Evolutionary conservation across 208 protist species (phyloP).

Genomic region (Leishmania lainsoni): DNA sequence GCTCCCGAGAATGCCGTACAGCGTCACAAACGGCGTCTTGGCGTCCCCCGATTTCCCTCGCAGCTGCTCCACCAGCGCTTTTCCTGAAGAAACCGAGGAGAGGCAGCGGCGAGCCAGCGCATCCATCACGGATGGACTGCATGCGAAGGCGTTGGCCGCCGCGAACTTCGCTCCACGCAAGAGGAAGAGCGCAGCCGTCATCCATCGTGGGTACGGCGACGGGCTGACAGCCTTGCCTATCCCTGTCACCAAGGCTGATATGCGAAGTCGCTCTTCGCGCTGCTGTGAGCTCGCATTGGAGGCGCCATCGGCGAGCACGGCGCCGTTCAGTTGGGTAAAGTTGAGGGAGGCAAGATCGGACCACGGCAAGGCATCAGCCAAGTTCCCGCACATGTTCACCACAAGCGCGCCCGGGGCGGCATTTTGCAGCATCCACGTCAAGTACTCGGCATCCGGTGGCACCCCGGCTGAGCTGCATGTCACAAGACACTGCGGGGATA

Average conservation of each 20-base stretch:
- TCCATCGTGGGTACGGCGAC: conserved; percentile 34
- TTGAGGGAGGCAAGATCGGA: conserved; percentile 36
- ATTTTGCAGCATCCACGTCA: conserved; percentile 42
- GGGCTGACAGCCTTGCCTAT: background rate
- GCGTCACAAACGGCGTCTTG: conserved; percentile 37
- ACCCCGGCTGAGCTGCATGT: conserved; percentile 35
- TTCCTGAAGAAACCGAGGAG: conserved; percentile 39
- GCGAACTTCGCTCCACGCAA: conserved; percentile 68
- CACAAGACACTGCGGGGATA: conserved; percentile 39
- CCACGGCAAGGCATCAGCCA: conserved; percentile 43
- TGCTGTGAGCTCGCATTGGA: conserved; percentile 51
- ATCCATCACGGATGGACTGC: conserved; percentile 41
- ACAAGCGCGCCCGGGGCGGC: conserved; percentile 20
- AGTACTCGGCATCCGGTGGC: conserved; percentile 42
- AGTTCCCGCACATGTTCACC: conserved; percentile 50
- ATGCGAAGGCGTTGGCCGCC: conserved; percentile 43
- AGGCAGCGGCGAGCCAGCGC: conserved; percentile 44
- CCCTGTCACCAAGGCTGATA: conserved; percentile 1
- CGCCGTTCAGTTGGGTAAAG: conserved; percentile 55
- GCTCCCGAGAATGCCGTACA: conserved; percentile 35
- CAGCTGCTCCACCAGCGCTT: conserved; percentile 40
- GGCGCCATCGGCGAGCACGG: conserved; percentile 41
- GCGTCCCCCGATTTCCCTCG: conserved; percentile 35
- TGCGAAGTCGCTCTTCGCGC: conserved; percentile 58
- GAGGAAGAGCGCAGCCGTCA: conserved; percentile 64